Conservation (phyloP, 1,284 basidiomycete species). For the Cryptococcus floricola region DNA sequence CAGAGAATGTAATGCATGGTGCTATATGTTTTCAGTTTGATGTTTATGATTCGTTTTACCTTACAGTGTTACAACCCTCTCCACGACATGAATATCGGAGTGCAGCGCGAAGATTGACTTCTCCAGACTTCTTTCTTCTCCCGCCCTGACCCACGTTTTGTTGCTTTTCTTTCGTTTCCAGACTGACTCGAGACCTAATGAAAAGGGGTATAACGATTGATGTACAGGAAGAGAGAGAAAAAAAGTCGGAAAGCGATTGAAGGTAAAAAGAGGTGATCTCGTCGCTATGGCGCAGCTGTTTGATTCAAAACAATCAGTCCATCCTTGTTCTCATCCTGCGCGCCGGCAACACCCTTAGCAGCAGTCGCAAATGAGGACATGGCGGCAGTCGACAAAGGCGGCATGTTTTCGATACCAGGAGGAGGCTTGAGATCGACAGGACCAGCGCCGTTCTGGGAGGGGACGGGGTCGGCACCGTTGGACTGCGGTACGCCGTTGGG, state of each 20-base stretch:
- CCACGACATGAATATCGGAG: too few species aligned
- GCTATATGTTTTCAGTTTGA: neutral
- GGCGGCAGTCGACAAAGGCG: slow-evolving; percentile 32
- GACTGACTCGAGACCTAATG: too few species aligned
- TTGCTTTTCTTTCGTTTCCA: too few species aligned
- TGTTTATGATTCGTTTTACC: too few species aligned
- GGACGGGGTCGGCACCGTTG: slow-evolving; percentile 29
- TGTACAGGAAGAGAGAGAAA: neutral
- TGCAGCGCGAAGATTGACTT: too few species aligned
- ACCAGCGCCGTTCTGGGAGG: slow-evolving; percentile 7
- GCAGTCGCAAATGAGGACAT: slow-evolving; percentile 41
- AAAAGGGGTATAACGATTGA: neutral
- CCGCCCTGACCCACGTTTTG: too few species aligned
- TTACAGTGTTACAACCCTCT: too few species aligned
- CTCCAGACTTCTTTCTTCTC: too few species aligned
- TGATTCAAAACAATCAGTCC: slow-evolving; percentile 15
- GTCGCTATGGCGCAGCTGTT: neutral
- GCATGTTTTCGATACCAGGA: slow-evolving; percentile 35
- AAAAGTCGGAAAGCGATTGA: neutral
- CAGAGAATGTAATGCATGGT: neutral
- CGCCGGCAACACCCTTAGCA: slow-evolving; percentile 37
- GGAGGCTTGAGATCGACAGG: slow-evolving; percentile 28
- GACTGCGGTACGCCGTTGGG: slow-evolving; percentile 17
- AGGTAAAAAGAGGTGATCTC: neutral
- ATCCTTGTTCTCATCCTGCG: slow-evolving; percentile 15